Base-by-base conservation (phyloP, 768 basidiomycete genomes). In the Podaxis pistillaris region DNA sequence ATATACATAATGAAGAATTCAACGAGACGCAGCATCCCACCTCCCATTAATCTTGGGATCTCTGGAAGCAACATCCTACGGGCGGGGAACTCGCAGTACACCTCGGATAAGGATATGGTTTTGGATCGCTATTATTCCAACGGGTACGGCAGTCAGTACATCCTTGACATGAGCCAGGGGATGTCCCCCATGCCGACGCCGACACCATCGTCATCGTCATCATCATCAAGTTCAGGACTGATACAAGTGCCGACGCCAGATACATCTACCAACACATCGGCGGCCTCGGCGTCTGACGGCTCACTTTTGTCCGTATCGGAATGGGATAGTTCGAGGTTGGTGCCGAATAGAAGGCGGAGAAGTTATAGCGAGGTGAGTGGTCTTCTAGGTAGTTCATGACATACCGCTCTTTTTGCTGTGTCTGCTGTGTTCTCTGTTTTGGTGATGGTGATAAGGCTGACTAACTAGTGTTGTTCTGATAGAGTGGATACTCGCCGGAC, bases 1-100 rank as follows among this genome's bases (percentile, higher is more conserved):
- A 9, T 3, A 17, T 60, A 46, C 44, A 54, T 46, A 62, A 62
- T 62, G 61, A 62, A 56, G 55, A 49, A n/a, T 47, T 62, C 60
- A 33, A 47, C 60, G 2, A 62, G 17, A 6, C 60, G 60, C 17
- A 24, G 8, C 33, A 50, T 62, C 22, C 61, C 61, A 5, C 55
- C 61, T 37, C 61, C 61, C 53, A 62, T 62, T 47, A 46, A 62
- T 26, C 61, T 56, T 19, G 53, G 60, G 3, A 28, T 56, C 4
- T 46, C 60, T n/a, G 60, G 60, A 22, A 62, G 60, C 22, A 55
- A 62, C 24, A 36, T 54, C 22, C 12, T n/a, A 41, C 33, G 60
- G 7, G 13, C n/a, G 17, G 17, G 8, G 26, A 26, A n/a, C 11
- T 30, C 57, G 12, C 57, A 12, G 28, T 19, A 26, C 11, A 15